Conservation (phyloP, 2,329 filamentous ascomycete genomes). For the Diaporthe ilicicola region DNA sequence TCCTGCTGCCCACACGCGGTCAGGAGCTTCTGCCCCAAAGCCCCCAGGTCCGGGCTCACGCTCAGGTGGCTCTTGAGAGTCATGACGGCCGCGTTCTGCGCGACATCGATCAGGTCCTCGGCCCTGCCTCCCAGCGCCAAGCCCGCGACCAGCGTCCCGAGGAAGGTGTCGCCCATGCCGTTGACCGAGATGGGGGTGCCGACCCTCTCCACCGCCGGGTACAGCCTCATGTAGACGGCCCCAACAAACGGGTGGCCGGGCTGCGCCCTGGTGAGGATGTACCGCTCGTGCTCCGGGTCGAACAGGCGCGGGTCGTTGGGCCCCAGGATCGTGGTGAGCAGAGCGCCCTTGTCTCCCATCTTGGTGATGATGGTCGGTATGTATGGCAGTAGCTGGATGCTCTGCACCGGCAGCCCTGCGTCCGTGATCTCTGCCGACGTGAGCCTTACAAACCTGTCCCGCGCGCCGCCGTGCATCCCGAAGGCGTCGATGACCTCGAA, state of each 20-base stretch:
- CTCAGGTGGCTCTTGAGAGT: slow-evolving; percentile 79
- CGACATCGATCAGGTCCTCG: slow-evolving; percentile 75
- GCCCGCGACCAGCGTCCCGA: slow-evolving; percentile 84
- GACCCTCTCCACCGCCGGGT: slow-evolving; percentile 73
- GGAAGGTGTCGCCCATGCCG: slow-evolving; percentile 91
- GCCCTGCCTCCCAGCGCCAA: slow-evolving; percentile 67
- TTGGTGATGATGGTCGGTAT: slow-evolving; percentile 88
- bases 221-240: slow-evolving; percentile 83
- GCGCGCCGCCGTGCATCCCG: slow-evolving; percentile 75
- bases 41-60: slow-evolving; percentile 68
- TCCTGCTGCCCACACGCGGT: slow-evolving; percentile 52
- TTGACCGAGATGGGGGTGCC: slow-evolving; percentile 87
- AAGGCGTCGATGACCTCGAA: slow-evolving; percentile 83
- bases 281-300: slow-evolving; percentile 69
- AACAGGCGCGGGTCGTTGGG: slow-evolving; percentile 74
- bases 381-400: slow-evolving; percentile 85
- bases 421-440: slow-evolving; percentile 76
- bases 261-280: slow-evolving; percentile 73
- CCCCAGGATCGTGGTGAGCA: slow-evolving; percentile 76
- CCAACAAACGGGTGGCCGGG: slow-evolving; percentile 65
- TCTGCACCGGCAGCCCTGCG: slow-evolving; percentile 82
- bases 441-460: slow-evolving; percentile 75
- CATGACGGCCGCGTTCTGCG: slow-evolving; percentile 82
- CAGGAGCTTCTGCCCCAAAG: slow-evolving; percentile 52
- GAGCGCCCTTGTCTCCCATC: slow-evolving; percentile 77